These are phyloP conservation scores for Candida silvatica DNA, from an alignment of 805 yeast species.

Conservation along the genomic window DNA sequence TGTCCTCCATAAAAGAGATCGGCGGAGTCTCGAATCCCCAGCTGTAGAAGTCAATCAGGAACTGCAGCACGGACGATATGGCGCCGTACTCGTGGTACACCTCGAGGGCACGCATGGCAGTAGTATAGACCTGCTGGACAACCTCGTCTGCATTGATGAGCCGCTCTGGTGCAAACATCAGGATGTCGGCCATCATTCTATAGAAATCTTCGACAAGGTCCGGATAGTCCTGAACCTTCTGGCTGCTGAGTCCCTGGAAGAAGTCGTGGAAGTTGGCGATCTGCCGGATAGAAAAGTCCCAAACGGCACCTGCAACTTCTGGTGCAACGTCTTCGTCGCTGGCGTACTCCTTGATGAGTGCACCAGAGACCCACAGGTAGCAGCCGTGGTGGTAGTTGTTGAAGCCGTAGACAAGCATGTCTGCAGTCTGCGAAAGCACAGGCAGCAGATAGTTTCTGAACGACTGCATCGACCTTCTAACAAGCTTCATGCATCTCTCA, in stretches of 20 bases:
- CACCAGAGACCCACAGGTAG: constrained; percentile 85
- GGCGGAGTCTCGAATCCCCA: constrained; percentile 86
- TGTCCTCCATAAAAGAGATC: constrained; percentile 54
- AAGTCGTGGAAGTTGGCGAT: constrained; percentile 35
- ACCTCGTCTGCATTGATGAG: constrained; percentile 38
- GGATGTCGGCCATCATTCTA: constrained; percentile 67
- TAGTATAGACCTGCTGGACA: constrained; percentile 44
- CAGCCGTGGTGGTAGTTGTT: constrained; percentile 65
- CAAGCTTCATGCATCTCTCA: constrained; percentile 64
- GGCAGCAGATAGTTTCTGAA: constrained; percentile 49
- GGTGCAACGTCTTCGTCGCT: constrained; percentile 31
- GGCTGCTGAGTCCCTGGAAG: constrained; percentile 21
- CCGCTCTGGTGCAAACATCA: constrained; percentile 63
- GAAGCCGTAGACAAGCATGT: constrained; percentile 62
- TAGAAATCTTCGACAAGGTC: constrained; percentile 84
- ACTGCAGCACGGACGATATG: constrained; percentile 60
- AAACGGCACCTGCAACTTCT: constrained; percentile 50
- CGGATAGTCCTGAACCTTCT: constrained; percentile 28
- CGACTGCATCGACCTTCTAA: constrained; percentile 57
- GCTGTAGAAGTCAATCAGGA: constrained; percentile 68
- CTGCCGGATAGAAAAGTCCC: constrained; percentile 68
- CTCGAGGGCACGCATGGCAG: constrained; percentile 44
- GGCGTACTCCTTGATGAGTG: constrained; percentile 66
- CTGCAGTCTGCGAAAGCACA: constrained; percentile 56
- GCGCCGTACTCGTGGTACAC: constrained; percentile 64